Base-by-base conservation (phyloP, 306 rosid genomes). In the Vigna nakashimae region DNA sequence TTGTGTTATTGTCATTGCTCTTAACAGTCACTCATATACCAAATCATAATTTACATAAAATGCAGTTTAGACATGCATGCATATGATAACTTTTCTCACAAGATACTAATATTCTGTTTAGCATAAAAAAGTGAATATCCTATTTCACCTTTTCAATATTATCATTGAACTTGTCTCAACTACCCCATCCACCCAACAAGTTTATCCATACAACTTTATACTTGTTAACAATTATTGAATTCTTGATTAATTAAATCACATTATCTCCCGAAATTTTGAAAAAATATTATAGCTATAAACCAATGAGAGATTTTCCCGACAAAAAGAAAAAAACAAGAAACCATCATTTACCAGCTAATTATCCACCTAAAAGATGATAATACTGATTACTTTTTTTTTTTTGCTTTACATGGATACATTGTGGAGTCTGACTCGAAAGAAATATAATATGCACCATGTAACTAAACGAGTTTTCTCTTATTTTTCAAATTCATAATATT, bases 161-260 rank as follows among this genome's bases (percentile, higher is more conserved):
- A 43, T 53, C 68, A 63, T 71, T 51, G 6, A 53, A 60, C 53
- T 63, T 82, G 74, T 56, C 51, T 56, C 36, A 17, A 75, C 62
- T 26, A 40, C 78, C 73, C 52, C 17, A 17, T 32, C 77, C 46
- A 58, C 60, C 83, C 48, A 73, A 28, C 67, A 64, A 77, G 65
- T 71, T 73, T 58, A 49, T 83, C 80, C 77, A 67, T 58, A 68
- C 83, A 83, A 57, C 82, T 64, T 78, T 73, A 34, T 42, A 48
- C 18, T 36, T 66, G 55, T 32, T 18, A 72, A 40, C 64, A 64
- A 71, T 76, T 71, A 60, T 72, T 63, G 64, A 79, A 69, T 63
- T 48, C 14, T 65, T 2, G 65, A n/a, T 55, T 38, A 30, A 56
- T 4, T 30, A 64, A 52, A 22, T 66, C 34, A 51, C 53, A 45